phyloP scores from a whole-genome alignment of 2,329 filamentous ascomycete species.

The Hypoxylon sp. region DNA sequence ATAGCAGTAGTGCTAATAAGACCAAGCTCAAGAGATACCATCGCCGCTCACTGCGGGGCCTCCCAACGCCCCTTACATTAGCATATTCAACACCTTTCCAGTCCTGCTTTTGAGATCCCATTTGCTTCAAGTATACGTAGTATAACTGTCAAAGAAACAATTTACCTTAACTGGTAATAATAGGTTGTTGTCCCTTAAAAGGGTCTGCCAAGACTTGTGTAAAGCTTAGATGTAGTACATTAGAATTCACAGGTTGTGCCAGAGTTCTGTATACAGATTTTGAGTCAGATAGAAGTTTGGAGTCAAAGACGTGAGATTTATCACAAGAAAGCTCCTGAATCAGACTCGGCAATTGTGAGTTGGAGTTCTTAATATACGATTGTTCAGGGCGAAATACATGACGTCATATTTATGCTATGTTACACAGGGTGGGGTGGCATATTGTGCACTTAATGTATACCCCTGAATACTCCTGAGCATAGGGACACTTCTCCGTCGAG shows the following conservation, averaged over 20 bases:
- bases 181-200: not conserved
- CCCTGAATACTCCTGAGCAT: not conserved
- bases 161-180: not conserved
- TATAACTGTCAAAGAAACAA: not conserved
- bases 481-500: not conserved
- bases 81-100: not conserved
- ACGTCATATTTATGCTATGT: not conserved
- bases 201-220: not conserved
- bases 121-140: not conserved
- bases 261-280: not conserved
- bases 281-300: not conserved
- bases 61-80: not conserved
- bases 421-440: no score
- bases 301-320: not conserved
- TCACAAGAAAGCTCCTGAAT: not conserved
- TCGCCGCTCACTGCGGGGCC: conserved; percentile 1
- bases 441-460: not conserved
- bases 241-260: not conserved
- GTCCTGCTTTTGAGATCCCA: conserved; percentile 13
- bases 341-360: not conserved
- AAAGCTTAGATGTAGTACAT: no score
- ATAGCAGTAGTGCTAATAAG: not conserved
- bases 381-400: not conserved
- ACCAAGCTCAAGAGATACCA: conserved; percentile 13
- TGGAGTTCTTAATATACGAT: not conserved